Conservation (phyloP, 2,329 filamentous ascomycete genomes). For the Zymoseptoria pseudotritici region DNA sequence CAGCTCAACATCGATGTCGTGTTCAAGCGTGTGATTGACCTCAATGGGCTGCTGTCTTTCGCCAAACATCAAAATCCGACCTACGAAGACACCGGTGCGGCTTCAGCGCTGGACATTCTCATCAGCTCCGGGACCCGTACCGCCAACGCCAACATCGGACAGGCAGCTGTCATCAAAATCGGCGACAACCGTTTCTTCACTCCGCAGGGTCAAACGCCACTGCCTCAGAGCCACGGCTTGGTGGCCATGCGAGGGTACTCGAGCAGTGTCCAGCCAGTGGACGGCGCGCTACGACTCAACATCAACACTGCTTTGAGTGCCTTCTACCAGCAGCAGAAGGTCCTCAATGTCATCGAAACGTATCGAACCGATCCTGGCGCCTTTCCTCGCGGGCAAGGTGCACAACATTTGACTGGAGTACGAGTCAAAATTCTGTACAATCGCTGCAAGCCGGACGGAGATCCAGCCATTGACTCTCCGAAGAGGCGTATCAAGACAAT, state of each 20-base stretch:
- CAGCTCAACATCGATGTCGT: neutral
- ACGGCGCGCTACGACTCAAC: conserved; percentile 6
- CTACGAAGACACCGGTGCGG: conserved; percentile 2
- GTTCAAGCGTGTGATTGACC: neutral
- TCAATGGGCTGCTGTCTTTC: conserved; percentile 1
- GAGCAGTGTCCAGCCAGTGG: conserved; percentile 4
- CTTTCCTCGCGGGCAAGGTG: neutral
- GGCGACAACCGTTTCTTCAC: conserved; percentile 19
- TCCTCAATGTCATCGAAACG: neutral
- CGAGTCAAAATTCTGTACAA: conserved; percentile 3
- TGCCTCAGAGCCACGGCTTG: conserved; percentile 1
- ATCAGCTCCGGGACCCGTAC: conserved; percentile 1
- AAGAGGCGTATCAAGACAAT: conserved; percentile 4
- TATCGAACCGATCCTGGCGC: neutral
- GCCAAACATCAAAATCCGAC: conserved; percentile 1
- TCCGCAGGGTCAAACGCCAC: neutral
- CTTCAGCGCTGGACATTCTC: conserved; percentile 13
- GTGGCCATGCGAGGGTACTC: conserved; percentile 8
- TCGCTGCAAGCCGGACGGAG: conserved; percentile 2
- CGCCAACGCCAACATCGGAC: neutral
- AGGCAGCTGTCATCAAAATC: neutral
- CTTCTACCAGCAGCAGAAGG: conserved; percentile 6
- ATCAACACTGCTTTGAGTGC: conserved; percentile 14
- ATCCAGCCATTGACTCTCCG: neutral
- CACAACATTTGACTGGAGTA: conserved; percentile 1